Conservation (phyloP, 2,329 filamentous ascomycete genomes). For the Stemphylium vesicarium region DNA sequence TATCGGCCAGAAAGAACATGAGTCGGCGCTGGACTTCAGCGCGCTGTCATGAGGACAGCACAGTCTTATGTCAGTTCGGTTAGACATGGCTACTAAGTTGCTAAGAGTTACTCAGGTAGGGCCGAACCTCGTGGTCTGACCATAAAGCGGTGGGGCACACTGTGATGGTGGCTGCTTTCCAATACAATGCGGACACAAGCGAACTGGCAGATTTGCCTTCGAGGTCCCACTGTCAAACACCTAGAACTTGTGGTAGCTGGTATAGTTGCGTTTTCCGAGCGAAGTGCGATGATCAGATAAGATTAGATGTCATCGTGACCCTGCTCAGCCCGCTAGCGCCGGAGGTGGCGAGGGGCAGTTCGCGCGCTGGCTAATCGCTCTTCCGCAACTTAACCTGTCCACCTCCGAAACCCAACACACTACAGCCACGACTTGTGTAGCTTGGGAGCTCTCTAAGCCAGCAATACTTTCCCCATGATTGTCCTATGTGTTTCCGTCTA, state of each 20-base stretch:
- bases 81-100: no score
- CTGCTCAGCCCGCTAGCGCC: constrained; percentile 1
- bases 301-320: constrained; percentile 18
- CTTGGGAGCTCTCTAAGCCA: not conserved
- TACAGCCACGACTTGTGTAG: not conserved
- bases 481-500: not conserved
- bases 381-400: not conserved
- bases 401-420: not conserved
- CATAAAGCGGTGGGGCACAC: not conserved
- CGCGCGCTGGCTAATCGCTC: not conserved
- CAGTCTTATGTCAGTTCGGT: no score
- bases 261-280: not conserved
- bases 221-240: not conserved
- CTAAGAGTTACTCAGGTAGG: no score
- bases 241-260: not conserved
- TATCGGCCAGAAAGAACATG: no score
- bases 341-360: constrained; percentile 1
- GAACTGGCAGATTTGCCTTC: not conserved
- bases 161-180: constrained; percentile 12
- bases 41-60: no score
- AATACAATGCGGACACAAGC: not conserved
- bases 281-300: constrained; percentile 20
- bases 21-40: no score
- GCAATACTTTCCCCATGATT: no score
- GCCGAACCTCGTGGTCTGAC: not conserved